Evolutionary conservation across 495 filamentous ascomycete species (phyloP), one percentile per base, ranked within the genome.

Genomic region (Thermothielavioides terrestris): DNA sequence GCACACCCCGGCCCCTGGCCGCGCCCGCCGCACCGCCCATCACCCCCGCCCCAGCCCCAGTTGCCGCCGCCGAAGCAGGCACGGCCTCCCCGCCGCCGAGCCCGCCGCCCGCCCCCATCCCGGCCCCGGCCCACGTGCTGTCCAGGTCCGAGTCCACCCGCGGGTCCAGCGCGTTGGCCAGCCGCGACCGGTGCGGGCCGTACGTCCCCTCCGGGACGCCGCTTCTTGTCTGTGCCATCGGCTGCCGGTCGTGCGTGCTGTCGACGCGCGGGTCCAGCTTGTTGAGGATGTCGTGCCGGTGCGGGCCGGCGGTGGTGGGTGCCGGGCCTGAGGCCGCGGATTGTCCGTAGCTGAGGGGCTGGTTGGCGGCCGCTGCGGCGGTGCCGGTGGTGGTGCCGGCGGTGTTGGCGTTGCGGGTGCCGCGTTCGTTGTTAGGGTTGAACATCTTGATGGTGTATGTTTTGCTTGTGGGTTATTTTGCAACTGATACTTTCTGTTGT

Each of bases 181-280:
- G 34, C 6, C 69, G 67, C 43, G 65, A 65, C 20, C 52, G 46
- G 58, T 77, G 68, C 20, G 72, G 64, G 35, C 66, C 73, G 46
- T 71, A 68, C 20, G 68, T 68, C n/a, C 66, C 64, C 39, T 68
- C 65, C 12, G 63, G 59, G 14, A 57, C 45, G 22, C 54, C 52
- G 14, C 39, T 34, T 28, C 34, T 14, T 21, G 52, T n/a, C 22
- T 46, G 55, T 28, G 53, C 51, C 21, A 56, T 36, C 15, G 58
- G 47, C 3, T 45, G 36, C 46, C 72, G 60, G 61, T 78, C 68
- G 18, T 67, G 63, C 17, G 74, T 70, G 39, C 84, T 57, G 67
- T 77, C 80, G 40, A 86, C 76, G 40, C 51, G 46, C 1, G 63
- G 65, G 63, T 86, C 86, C 58, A 85, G 72, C 55, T 86, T 88